Base-by-base conservation (phyloP, 2,329 filamentous ascomycete genomes). In the Tolypocladium sp. region DNA sequence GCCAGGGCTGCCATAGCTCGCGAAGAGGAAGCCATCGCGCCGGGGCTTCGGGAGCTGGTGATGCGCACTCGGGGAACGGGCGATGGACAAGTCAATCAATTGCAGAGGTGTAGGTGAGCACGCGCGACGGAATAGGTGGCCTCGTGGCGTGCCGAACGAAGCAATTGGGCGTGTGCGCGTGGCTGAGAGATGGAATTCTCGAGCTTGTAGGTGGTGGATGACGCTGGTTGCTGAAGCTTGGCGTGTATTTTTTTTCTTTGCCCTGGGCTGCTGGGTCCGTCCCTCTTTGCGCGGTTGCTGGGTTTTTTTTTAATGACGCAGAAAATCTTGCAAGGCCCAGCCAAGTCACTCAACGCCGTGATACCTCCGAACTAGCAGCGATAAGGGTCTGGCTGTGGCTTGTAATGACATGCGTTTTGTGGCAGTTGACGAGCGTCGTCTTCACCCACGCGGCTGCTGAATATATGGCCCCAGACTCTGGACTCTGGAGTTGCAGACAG, bases 11-110 rank as follows among this genome's bases (percentile, higher is more conserved):
- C 69, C 68, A 79, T 67, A 66, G 76, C 72, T 73, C 76, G 74
- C 59, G 75, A 68, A 62, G 76, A 73, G 62, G 77, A 77, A 71
- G 77, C 76, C 78, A 80, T 80, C 66, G 65, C 64, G 65, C 59
- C 59, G 51, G 35, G 46, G 55, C 55, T 52, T 55, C 38, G 57
- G 35, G 12, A 67, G 69, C 66, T 67, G 49, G 35, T 25, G n/a
- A 25, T 41, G 30, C 38, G 40, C 37, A 57, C 57, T 51, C 25
- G 15, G 46, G 15, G 46, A 12, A 27, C 44, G 22, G 44, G 25
- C 15, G 44, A 49, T 3, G 25, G 44, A 17, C 13, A 15, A 33
- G 1, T 5, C 27, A 33, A 51, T 33, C 15, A 33, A 12, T 33
- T 17, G 46, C 27, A 51, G 46, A 10, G 46, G 25, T 8, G 25